phyloP scores from a whole-genome alignment of 2,329 filamentous ascomycete genomes.

The Daldinia eschscholtzii region DNA sequence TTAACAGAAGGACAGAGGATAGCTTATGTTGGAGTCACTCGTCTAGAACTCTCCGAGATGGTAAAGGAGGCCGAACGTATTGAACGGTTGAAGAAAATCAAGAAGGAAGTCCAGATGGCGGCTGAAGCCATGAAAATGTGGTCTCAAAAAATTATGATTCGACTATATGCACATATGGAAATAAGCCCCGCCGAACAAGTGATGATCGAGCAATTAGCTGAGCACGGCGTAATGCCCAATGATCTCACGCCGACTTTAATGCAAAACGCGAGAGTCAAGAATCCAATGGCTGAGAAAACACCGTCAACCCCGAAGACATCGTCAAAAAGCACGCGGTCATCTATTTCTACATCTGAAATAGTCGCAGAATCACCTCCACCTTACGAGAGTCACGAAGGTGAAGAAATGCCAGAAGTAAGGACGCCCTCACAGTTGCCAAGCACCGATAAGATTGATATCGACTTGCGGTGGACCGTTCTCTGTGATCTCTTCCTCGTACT shows the following conservation, averaged over 20 bases:
- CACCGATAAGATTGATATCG: conserved; percentile 90
- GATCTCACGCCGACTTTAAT: conserved; percentile 90
- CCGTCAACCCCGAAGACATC: conserved; percentile 46
- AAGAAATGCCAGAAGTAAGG: conserved; percentile 82
- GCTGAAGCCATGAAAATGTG: conserved; percentile 91
- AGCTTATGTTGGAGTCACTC: conserved; percentile 92
- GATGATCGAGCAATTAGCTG: conserved; percentile 97
- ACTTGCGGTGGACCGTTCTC: conserved; percentile 95
- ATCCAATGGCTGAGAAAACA: conserved; percentile 76
- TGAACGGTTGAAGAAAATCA: conserved; percentile 72
- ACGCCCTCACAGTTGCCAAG: conserved; percentile 85
- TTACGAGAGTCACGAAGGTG: conserved; percentile 73
- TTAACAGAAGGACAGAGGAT: conserved; percentile 95
- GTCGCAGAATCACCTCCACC: conserved; percentile 67
- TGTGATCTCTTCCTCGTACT: conserved; percentile 95
- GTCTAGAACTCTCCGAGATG: conserved; percentile 84
- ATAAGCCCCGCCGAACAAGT: conserved; percentile 91
- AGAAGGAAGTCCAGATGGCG: conserved; percentile 77
- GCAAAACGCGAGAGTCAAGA: conserved; percentile 92
- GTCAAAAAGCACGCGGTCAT: conserved; percentile 48
- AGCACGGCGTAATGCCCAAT: conserved; percentile 87
- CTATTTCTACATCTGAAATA: conserved; percentile 57
- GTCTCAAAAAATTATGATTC: conserved; percentile 98
- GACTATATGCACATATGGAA: conserved; percentile 96
- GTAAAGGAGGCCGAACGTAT: conserved; percentile 74